These are phyloP conservation scores for Metschnikowia baotianmanensis DNA, from an alignment of 805 yeast genomes.

Conservation along the genomic window DNA sequence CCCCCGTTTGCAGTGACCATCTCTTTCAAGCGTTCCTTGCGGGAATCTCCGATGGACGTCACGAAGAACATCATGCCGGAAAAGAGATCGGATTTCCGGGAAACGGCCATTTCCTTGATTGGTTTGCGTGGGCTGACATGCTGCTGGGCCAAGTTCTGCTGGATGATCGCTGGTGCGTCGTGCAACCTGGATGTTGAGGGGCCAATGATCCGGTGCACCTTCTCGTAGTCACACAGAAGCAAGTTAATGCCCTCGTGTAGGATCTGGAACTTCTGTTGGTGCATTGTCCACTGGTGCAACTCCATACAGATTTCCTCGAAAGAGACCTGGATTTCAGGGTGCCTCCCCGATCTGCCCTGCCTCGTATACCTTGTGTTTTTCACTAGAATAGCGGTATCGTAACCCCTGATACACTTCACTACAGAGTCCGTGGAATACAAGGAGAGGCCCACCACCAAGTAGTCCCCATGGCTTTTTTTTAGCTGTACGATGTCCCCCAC, in stretches of 20 bases:
- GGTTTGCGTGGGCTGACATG: constrained; percentile 6
- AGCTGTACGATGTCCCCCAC: constrained; percentile 54
- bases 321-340: constrained; percentile 19
- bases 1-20: constrained; percentile 45
- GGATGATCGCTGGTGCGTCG: neutral
- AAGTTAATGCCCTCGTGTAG: constrained; percentile 21
- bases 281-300: constrained; percentile 36
- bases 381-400: constrained; percentile 44
- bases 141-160: constrained; percentile 1
- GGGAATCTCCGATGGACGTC: constrained; percentile 34
- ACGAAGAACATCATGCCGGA: constrained; percentile 31
- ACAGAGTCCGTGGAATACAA: constrained; percentile 20
- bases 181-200: neutral
- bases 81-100: constrained; percentile 9
- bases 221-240: constrained; percentile 16
- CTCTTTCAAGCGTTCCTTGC: constrained; percentile 31
- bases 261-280: constrained; percentile 32
- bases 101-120: neutral
- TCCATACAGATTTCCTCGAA: constrained; percentile 40
- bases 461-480: constrained; percentile 30
- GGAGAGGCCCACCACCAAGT: constrained; percentile 46
- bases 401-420: constrained; percentile 60
- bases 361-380: constrained; percentile 15
- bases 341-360: constrained; percentile 3
- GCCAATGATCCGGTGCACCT: constrained; percentile 7